Evolutionary conservation across 1,139 yeast genomes (phyloP).

Genomic region (Geotrichum fermentans): DNA sequence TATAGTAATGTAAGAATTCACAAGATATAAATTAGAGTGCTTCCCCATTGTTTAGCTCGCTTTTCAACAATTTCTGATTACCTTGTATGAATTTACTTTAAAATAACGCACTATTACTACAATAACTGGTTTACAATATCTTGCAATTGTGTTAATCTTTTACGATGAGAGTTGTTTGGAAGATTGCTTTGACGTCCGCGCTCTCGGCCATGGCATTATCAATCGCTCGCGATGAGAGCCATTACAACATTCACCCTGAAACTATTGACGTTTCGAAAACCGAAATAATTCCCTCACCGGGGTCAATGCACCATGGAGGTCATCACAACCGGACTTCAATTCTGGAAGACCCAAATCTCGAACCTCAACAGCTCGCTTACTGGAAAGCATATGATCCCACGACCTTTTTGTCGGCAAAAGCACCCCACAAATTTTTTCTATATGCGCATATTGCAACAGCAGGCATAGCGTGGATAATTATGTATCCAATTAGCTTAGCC

Average conservation of each 20-base stretch:
- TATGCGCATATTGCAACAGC: constrained; percentile 53
- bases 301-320: constrained; percentile 27
- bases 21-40: too few species aligned
- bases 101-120: too few species aligned
- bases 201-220: background rate
- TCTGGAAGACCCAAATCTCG: constrained; percentile 53
- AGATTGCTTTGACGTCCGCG: too few species aligned
- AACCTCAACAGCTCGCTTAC: constrained; percentile 65
- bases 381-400: constrained; percentile 84
- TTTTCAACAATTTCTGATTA: too few species aligned
- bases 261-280: background rate
- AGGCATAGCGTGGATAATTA: constrained; percentile 45
- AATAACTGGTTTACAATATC: too few species aligned
- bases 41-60: too few species aligned
- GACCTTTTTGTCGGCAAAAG: constrained; percentile 54
- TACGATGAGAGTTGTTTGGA: too few species aligned
- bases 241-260: background rate
- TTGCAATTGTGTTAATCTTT: too few species aligned
- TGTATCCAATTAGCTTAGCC: constrained; percentile 71
- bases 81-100: too few species aligned
- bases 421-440: constrained; percentile 50
- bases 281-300: constrained; percentile 34
- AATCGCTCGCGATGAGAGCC: background rate
- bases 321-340: constrained; percentile 69
- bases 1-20: too few species aligned